Base-by-base conservation (phyloP, 768 basidiomycete species). In the Trametes meyenii region DNA sequence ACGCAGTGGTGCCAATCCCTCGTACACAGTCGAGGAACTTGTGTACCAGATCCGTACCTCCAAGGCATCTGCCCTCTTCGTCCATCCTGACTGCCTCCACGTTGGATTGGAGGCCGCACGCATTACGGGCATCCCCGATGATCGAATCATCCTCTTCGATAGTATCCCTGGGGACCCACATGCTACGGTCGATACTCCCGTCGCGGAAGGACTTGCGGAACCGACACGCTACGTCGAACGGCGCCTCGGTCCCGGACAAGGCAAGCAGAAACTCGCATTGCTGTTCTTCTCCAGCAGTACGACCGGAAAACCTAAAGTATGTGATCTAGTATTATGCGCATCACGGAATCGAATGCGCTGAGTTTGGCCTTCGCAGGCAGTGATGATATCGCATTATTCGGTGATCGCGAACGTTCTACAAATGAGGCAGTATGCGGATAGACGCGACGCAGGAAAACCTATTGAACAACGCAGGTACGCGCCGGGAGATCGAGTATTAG, bases 211-310 rank as follows among this genome's bases (percentile, higher is more conserved):
- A 3, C 71, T 83, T 3, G 68, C 71, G 3, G 68, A 70, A 39
- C 69, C 72, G 1, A 64, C 72, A 1, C 55, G 69, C 12, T 88
- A 82, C 61, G 73, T 72, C 5, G 88, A 90, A 69, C 76, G 80
- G 35, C 77, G 65, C 38, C 72, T 91, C 42, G 70, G 61, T 2
- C 78, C 79, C 0, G 86, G 86, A 1, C 89, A 91, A 72, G 88
- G 76, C 16, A 88, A 78, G 72, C 85, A 81, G 13, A 91, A 88
- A 69, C 69, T 90, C 16, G 89, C 90, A 0, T 84, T 90, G 62
- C 73, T 90, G 29, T 85, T 81, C 68, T 90, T 90, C 69, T 90
- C 88, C 0, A 89, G 88, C 21, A 88, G 87, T 26, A 92, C 89
- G 0, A 92, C 90, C 1, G 89, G 90, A 0, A 83, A 77, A 61